Evolutionary conservation across 192 early-diverging fungal genomes (phyloP).

Genomic region (Mortierella antarctica): DNA sequence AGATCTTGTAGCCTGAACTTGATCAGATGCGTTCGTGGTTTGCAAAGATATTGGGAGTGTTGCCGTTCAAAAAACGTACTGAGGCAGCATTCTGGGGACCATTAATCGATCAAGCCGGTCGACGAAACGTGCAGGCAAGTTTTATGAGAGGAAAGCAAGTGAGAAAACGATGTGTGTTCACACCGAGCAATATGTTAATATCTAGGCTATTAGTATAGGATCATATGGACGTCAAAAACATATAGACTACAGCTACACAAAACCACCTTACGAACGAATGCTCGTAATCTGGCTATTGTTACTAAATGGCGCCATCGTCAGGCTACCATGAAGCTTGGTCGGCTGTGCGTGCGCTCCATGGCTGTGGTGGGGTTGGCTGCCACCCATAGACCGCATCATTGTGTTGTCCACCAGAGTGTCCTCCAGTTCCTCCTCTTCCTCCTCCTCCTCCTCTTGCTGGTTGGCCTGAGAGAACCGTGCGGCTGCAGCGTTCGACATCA

Average conservation of each 20-base stretch:
- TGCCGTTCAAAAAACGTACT: no score
- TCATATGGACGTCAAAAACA: constrained; percentile 5
- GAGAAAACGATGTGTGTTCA: no score
- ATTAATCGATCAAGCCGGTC: no score
- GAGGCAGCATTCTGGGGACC: no score
- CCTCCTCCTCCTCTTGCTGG: constrained; percentile 11
- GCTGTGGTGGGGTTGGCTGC: neutral
- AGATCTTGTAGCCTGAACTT: no score
- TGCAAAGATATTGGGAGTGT: no score
- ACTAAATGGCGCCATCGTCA: neutral
- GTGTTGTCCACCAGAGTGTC: constrained; percentile 35
- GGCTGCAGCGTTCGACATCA: constrained; percentile 1
- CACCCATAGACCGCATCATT: constrained; percentile 36
- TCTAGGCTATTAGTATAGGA: no score
- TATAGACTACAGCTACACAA: constrained; percentile 5
- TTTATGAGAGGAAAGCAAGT: no score
- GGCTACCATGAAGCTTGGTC: constrained; percentile 9
- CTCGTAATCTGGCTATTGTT: neutral
- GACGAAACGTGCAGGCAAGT: no score
- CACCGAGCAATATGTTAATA: no score
- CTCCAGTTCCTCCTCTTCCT: constrained; percentile 35
- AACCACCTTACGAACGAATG: constrained; percentile 18
- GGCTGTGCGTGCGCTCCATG: constrained; percentile 12
- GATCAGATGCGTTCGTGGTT: no score
- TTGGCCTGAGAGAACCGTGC: constrained; percentile 26